phyloP scores from a whole-genome alignment of 176 grass and related monocot genomes.

The Paspalum notatum region DNA sequence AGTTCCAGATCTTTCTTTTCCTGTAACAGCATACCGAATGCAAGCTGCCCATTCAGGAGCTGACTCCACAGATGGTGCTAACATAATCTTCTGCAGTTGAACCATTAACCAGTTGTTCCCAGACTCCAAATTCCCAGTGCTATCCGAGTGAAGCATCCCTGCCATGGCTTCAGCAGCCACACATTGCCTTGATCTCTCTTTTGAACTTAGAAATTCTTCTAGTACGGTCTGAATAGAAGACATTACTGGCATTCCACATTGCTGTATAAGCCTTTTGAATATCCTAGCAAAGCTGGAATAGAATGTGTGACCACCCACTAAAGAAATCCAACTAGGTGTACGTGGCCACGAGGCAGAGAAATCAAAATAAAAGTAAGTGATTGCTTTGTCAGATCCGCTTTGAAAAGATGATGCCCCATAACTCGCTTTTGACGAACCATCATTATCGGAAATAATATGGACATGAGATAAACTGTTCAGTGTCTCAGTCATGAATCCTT shows the following conservation, averaged over 20 bases:
- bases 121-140: slow-evolving; percentile 54
- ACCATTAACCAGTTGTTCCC: slow-evolving; percentile 72
- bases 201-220: slow-evolving; percentile 79
- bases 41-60: slow-evolving; percentile 96
- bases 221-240: slow-evolving; percentile 61
- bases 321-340: slow-evolving; percentile 91
- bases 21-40: slow-evolving; percentile 89
- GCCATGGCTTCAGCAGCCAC: slow-evolving; percentile 96
- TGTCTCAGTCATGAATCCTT: slow-evolving; percentile 75
- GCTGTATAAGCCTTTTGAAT: slow-evolving; percentile 93
- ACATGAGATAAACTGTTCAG: slow-evolving; percentile 85
- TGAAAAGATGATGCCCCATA: slow-evolving; percentile 84
- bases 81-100: slow-evolving; percentile 76
- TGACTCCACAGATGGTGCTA: slow-evolving; percentile 88
- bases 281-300: slow-evolving; percentile 92
- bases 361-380: slow-evolving; percentile 96
- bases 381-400: slow-evolving; percentile 77
- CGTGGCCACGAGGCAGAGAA: slow-evolving; percentile 91
- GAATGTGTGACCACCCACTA: slow-evolving; percentile 65
- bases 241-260: slow-evolving; percentile 75
- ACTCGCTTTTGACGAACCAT: slow-evolving; percentile 73
- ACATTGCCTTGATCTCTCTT: slow-evolving; percentile 97
- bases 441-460: slow-evolving; percentile 83
- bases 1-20: slow-evolving; percentile 84
- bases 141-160: slow-evolving; percentile 92